A percentile compares a stretch with the other conserved stretches of the same genome.
These are phyloP conservation scores for Jasminum sambac DNA, from an alignment of 257 asterid species.

Conservation along the genomic window DNA sequence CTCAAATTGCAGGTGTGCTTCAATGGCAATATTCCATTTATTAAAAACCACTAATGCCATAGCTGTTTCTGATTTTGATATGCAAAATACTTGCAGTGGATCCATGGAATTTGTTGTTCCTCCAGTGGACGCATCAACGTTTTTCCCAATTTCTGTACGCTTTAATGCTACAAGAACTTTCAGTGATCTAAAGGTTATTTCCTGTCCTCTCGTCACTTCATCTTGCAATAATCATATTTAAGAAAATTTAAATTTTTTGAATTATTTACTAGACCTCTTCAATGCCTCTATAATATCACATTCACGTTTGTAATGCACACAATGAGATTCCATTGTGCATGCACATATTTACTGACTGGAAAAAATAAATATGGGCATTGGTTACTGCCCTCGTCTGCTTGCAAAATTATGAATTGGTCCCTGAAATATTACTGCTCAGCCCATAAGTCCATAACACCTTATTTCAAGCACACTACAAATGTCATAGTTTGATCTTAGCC, in stretches of 20 bases:
- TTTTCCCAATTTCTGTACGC: conserved; percentile 63
- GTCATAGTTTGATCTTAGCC: neutral
- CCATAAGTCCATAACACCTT: neutral
- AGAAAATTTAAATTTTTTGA: neutral
- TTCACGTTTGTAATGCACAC: neutral
- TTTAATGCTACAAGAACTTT: conserved; percentile 56
- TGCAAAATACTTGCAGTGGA: conserved; percentile 48
- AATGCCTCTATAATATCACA: neutral
- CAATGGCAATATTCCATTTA: neutral
- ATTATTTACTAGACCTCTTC: neutral
- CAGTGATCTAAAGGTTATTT: conserved; percentile 57
- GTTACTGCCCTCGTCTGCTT: neutral
- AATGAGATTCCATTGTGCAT: neutral
- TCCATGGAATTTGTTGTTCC: conserved; percentile 66
- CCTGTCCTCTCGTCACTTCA: neutral
- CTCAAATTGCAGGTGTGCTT: conserved; percentile 62
- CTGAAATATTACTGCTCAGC: too few relatives aligned
- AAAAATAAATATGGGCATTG: neutral
- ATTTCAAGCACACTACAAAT: neutral
- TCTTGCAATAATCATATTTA: neutral
- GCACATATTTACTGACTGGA: neutral
- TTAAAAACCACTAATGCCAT: conserved; percentile 1
- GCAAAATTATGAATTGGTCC: neutral
- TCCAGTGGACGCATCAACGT: conserved; percentile 48
- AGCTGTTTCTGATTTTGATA: conserved; percentile 30